Evolutionary conservation across 768 basidiomycete species (phyloP).

Genomic region (Coprinellus aureogranulatus): DNA sequence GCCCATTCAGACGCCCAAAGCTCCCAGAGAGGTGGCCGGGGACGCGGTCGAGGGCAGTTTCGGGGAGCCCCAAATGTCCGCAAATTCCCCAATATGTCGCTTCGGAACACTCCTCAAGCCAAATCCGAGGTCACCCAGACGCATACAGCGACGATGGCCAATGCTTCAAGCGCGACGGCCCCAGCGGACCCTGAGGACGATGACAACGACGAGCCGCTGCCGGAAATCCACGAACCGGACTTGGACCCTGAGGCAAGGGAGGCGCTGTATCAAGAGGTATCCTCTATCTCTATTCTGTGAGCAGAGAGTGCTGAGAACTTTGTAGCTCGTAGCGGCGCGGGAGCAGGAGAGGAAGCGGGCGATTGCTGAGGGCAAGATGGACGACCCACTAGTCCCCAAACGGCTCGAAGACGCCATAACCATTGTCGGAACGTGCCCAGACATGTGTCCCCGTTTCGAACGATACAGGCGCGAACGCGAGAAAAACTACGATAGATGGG

Average conservation of each 20-base stretch:
- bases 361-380: constrained; percentile 83
- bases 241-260: constrained; percentile 65
- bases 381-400: constrained; percentile 77
- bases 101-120: constrained; percentile 33
- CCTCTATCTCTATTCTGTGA: constrained; percentile 23
- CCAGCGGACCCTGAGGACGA: constrained; percentile 23
- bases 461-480: constrained; percentile 87
- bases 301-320: constrained; percentile 19
- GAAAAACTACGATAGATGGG: constrained; percentile 83
- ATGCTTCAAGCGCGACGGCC: constrained; percentile 31
- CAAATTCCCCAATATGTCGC: constrained; percentile 41
- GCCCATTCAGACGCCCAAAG: constrained; percentile 47
- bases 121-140: constrained; percentile 22
- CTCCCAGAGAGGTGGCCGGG: constrained; percentile 64
- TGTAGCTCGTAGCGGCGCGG: constrained; percentile 68
- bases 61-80: constrained; percentile 30
- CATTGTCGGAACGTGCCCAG: constrained; percentile 87
- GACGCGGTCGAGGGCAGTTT: constrained; percentile 35
- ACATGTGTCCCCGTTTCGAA: constrained; percentile 96
- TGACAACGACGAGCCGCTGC: constrained; percentile 15
- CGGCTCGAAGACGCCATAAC: constrained; percentile 86
- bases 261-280: constrained; percentile 69
- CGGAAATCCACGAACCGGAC: constrained; percentile 46
- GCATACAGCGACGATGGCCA: constrained; percentile 28
- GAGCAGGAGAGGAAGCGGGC: constrained; percentile 69